A percentile compares a stretch with the other conserved stretches of the same genome.
Evolutionary conservation across 805 yeast species (phyloP).

Genomic region (Grigorovia jiainica): DNA sequence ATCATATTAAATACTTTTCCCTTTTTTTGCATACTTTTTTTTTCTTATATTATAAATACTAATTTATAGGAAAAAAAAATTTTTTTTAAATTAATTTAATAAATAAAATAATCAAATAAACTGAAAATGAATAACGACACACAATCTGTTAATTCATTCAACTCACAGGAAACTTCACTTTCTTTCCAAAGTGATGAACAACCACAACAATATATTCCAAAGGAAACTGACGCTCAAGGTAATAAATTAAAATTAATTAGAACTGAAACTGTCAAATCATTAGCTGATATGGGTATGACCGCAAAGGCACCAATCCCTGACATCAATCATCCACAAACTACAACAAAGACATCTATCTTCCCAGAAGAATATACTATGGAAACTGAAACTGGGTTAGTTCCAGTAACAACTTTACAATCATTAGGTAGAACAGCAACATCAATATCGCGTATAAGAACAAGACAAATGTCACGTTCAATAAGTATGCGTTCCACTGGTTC

Average conservation of each 20-base stretch:
- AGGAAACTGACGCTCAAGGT: conserved; percentile 1
- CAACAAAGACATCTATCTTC: conserved; percentile 58
- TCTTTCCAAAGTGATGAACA: conserved; percentile 12
- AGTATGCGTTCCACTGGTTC: conserved; percentile 2
- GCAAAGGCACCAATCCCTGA: conserved; percentile 46
- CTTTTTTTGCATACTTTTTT: too few relatives aligned
- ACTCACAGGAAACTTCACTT: conserved; percentile 7
- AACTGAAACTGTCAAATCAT: conserved; percentile 68
- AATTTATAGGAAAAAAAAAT: too few relatives aligned
- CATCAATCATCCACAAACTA: conserved; percentile 43
- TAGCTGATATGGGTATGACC: conserved; percentile 53
- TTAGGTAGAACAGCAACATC: conserved; percentile 46
- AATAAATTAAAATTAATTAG: conserved; percentile 32
- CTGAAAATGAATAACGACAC: conserved; percentile 8
- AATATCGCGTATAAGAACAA: conserved; percentile 31
- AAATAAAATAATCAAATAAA: too few relatives aligned
- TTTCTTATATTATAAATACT: too few relatives aligned
- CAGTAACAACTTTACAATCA: conserved; percentile 58
- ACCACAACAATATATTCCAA: conserved; percentile 21
- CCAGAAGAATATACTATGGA: conserved; percentile 90
- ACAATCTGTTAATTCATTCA: conserved; percentile 9
- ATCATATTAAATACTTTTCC: too few relatives aligned
- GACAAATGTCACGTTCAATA: conserved; percentile 19
- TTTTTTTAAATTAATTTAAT: background rate
- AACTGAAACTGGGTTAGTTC: conserved; percentile 82